These are phyloP conservation scores for Nicotiana sylvestris DNA, from an alignment of 257 asterid species.

Conservation along the genomic window DNA sequence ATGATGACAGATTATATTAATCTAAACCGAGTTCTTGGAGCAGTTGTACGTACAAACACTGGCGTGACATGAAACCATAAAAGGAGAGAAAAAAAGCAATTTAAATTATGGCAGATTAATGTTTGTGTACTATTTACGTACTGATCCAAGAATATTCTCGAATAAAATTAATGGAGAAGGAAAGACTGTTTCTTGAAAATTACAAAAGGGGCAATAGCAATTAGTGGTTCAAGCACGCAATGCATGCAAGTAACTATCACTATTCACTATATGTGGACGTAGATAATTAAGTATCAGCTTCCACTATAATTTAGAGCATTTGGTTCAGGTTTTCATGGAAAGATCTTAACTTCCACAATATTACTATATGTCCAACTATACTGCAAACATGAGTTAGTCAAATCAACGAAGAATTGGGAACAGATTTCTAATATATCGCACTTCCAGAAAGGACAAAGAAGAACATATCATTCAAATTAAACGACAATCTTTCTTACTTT, in stretches of 20 bases:
- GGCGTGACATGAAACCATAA: background rate
- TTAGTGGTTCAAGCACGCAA: background rate
- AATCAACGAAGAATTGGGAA: background rate
- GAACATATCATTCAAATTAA: background rate
- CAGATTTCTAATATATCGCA: background rate
- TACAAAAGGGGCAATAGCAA: background rate
- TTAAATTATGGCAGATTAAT: background rate
- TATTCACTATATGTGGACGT: background rate
- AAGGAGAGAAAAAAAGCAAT: background rate
- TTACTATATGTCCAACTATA: background rate
- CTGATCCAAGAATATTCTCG: background rate
- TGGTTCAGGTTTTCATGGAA: background rate
- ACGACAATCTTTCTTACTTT: background rate
- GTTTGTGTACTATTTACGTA: too few species aligned
- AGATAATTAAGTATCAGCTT: background rate
- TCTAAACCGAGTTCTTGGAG: background rate
- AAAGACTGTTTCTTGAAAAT: background rate
- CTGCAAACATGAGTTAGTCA: background rate
- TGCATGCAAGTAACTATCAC: background rate
- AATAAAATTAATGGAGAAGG: background rate
- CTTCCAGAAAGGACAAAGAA: background rate
- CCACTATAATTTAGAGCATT: background rate
- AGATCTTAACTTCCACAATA: background rate
- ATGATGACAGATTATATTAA: background rate
- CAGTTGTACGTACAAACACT: background rate